Evolutionary conservation across 805 yeast species (phyloP), one percentile per base, ranked within the genome.

Genomic region (Naumovozyma baii): DNA sequence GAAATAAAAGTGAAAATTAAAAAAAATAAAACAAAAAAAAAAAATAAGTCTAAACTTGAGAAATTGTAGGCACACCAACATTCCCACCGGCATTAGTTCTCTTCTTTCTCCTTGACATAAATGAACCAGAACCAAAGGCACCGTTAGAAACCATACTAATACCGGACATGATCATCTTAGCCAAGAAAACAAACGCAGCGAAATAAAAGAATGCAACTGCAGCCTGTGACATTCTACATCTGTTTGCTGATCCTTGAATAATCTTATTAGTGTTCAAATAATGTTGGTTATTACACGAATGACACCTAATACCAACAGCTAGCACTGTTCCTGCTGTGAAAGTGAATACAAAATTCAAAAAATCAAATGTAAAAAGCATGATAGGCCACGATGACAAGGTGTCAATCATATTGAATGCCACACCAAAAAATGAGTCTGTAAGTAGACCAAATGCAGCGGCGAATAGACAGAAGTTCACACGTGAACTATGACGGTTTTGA

Each of bases 171-270:
- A 66, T 67, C 45, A 74, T 55, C 49, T 87, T 74, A 55, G 73
- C 82, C 47, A 85, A 63, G 62, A 84, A 82, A 59, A 79, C 65
- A 57, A 80, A 77, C 73, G 83, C 79, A 42, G 90, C 72, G 64
- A 92, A 79, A 82, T 77, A 90, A 55, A 81, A 73, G 76, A 83
- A 83, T 42, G 88, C 87, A 54, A 71, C 73, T 15, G 82, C 64
- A 43, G 86, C 86, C 73, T 92, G 97, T 43, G 94, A 88, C 70
- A 84, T 78, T 73, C 96, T 84, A 72, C 98, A 90, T 72, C 96
- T 78, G 56, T 77, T 83, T 18, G 68, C 56, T 34, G 80, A 72
- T 50, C 94, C 94, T 69, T 84, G 85, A 44, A 84, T 64, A 51
- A 84, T 73, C 44, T 62, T 63, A 74, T 88, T 90, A 50, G 52